phyloP scores from a whole-genome alignment of 345 rosid species.

The Mercurialis annua region DNA sequence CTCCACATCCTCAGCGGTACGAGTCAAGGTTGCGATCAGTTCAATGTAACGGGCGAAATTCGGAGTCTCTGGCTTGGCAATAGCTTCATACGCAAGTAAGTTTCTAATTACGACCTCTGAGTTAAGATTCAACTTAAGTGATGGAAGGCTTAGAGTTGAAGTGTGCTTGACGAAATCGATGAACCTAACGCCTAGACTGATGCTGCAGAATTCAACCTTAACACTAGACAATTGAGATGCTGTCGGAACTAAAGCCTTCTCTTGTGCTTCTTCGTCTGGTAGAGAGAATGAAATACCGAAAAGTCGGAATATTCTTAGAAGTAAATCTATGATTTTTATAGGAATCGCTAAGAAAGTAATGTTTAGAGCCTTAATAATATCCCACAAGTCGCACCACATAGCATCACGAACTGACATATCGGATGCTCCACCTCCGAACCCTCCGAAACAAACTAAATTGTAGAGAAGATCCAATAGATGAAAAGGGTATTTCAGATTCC shows the following conservation, averaged over 20 bases:
- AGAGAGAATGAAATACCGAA: neutral
- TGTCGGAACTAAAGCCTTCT: neutral
- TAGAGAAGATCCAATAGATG: neutral
- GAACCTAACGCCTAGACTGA: neutral
- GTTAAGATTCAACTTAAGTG: neutral
- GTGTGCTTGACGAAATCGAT: neutral
- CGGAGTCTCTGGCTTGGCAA: neutral
- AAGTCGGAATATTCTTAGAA: neutral
- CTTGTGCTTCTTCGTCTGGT: neutral
- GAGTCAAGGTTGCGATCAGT: neutral
- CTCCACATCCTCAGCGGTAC: neutral
- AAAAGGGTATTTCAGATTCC: neutral
- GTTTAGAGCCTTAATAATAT: neutral
- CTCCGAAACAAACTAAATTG: neutral
- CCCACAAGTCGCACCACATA: neutral
- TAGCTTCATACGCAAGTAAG: neutral
- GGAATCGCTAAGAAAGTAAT: neutral
- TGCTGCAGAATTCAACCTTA: neutral
- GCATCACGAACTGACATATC: neutral
- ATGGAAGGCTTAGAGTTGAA: neutral
- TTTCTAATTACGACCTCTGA: conserved; percentile 5
- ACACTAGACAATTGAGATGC: neutral
- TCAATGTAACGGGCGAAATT: neutral
- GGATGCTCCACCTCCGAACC: neutral
- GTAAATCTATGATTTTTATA: neutral